phyloP scores from a whole-genome alignment of 139 green algal species.

The Chloropicon primus region DNA sequence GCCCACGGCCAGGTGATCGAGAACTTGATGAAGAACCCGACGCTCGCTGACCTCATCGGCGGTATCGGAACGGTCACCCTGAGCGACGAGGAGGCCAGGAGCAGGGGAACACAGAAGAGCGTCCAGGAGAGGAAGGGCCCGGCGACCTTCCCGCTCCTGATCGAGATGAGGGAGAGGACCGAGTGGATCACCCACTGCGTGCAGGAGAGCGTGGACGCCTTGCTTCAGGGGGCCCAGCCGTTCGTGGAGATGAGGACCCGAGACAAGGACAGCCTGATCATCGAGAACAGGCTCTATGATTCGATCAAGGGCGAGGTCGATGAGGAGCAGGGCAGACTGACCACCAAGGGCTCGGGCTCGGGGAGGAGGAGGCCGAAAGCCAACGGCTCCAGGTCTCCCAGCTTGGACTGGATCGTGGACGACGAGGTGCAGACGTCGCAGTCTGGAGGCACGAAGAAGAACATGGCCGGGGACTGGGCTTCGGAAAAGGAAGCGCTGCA shows the following conservation, averaged over 20 bases:
- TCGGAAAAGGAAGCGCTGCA: neutral
- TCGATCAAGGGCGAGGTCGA: neutral
- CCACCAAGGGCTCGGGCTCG: neutral
- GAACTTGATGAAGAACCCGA: constrained; percentile 95
- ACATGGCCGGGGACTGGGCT: neutral
- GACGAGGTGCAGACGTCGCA: neutral
- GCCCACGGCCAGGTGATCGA: constrained; percentile 90
- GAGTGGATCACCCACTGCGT: constrained; percentile 76
- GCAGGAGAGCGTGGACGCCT: constrained; percentile 63
- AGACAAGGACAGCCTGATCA: constrained; percentile 5
- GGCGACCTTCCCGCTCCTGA: constrained; percentile 83
- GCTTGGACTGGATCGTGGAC: neutral
- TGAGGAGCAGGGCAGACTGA: neutral
- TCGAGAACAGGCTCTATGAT: neutral
- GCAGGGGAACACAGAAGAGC: constrained; percentile 83
- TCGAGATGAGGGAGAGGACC: constrained; percentile 86
- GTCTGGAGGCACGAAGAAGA: neutral
- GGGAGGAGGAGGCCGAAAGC: neutral
- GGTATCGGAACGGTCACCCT: constrained; percentile 52
- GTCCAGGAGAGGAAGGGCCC: constrained; percentile 82
- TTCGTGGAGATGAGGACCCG: constrained; percentile 51
- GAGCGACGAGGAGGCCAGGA: constrained; percentile 72
- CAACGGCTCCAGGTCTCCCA: neutral
- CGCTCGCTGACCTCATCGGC: constrained; percentile 62
- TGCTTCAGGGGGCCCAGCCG: constrained; percentile 55